Percentiles rank a stretch among this genome's conserved stretches.
Conservation (phyloP, 2,329 filamentous ascomycete genomes). For the Xylaria sp. region DNA sequence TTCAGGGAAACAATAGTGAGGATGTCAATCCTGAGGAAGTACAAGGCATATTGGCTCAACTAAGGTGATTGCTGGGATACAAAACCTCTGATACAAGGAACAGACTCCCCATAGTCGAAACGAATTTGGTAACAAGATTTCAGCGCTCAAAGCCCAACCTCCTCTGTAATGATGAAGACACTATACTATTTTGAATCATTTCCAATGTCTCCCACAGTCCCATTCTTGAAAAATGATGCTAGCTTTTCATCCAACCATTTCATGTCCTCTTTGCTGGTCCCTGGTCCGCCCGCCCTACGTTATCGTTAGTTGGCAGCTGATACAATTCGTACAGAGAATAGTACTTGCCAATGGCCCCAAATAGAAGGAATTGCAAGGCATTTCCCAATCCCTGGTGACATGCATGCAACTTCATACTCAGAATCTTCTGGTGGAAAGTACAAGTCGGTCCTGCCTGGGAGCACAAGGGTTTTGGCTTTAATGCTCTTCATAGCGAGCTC, state of each 20-base stretch:
- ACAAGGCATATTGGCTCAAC: slow-evolving; percentile 39
- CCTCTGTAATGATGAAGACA: slow-evolving; percentile 9
- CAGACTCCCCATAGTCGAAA: not conserved
- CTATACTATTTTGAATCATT: slow-evolving; percentile 15
- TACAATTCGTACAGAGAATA: not conserved
- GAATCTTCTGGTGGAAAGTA: slow-evolving; percentile 87
- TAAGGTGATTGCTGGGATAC: slow-evolving; percentile 13
- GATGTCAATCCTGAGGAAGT: slow-evolving; percentile 46
- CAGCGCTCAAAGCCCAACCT: not conserved
- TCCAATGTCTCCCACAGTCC: slow-evolving; percentile 11
- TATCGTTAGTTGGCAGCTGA: not conserved
- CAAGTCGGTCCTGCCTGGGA: slow-evolving; percentile 78
- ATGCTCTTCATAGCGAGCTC: slow-evolving; percentile 73
- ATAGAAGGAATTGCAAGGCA: slow-evolving; percentile 54
- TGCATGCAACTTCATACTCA: slow-evolving; percentile 72
- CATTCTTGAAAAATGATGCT: slow-evolving; percentile 54
- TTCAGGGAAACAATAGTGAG: slow-evolving; percentile 39
- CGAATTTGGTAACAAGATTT: not conserved
- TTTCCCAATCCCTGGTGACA: slow-evolving; percentile 49
- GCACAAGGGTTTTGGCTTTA: slow-evolving; percentile 75
- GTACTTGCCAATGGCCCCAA: slow-evolving; percentile 54
- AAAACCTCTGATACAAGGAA: not conserved
- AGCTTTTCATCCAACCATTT: slow-evolving; percentile 76
- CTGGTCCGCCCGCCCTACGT: slow-evolving; percentile 71
- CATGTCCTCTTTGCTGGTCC: slow-evolving; percentile 75